phyloP scores from a whole-genome alignment of 306 rosid genomes.

The Hylodesmum podocarpum region DNA sequence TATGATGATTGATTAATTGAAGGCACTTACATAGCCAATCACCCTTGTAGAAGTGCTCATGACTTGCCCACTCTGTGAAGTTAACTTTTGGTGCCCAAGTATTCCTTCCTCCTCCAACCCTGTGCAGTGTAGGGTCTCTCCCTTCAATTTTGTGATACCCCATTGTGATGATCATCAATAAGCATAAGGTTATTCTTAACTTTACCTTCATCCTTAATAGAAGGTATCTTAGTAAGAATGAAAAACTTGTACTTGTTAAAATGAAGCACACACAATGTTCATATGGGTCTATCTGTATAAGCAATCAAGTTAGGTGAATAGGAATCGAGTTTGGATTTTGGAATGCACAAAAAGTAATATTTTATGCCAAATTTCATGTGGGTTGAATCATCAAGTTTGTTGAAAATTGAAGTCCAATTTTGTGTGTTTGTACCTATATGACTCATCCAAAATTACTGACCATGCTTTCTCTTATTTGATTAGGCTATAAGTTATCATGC shows the following conservation, averaged over 20 bases:
- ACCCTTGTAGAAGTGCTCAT: conserved; percentile 50
- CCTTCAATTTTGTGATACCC: conserved; percentile 28
- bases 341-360: not conserved
- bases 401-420: not conserved
- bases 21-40: conserved; percentile 63
- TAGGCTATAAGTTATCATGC: too few relatives aligned
- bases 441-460: not conserved
- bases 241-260: not conserved
- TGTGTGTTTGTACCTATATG: not conserved
- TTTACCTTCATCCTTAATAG: conserved; percentile 18
- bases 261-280: not conserved
- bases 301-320: not conserved
- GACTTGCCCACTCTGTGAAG: conserved; percentile 50
- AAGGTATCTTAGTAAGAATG: not conserved
- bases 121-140: conserved; percentile 48
- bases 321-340: not conserved
- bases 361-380: conserved; percentile 20
- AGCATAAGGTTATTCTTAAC: not conserved
- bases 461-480: conserved; percentile 26
- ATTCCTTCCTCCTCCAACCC: conserved; percentile 66
- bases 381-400: conserved; percentile 23
- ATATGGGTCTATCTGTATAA: not conserved
- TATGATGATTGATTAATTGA: not conserved
- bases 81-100: conserved; percentile 49
- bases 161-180: conserved; percentile 18